A percentile compares a stretch with the other conserved stretches of the same genome.
phyloP scores from a whole-genome alignment of 495 filamentous ascomycete species.

The Hypoxylon rickii region DNA sequence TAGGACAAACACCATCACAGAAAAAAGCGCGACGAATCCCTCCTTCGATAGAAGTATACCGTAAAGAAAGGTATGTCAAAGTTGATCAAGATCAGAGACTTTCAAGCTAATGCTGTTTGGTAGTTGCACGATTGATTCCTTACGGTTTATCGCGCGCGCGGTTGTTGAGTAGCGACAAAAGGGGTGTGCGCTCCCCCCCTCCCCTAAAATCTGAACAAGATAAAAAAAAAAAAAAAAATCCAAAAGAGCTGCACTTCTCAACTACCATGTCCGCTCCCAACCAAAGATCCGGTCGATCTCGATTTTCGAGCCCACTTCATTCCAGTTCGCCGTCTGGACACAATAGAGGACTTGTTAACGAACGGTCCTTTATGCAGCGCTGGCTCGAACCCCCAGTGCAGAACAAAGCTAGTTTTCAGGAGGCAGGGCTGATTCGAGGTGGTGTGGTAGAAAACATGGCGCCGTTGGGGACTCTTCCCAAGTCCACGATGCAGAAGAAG shows the following conservation, averaged over 20 bases:
- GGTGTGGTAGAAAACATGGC: constrained; percentile 73
- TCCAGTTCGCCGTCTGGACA: constrained; percentile 38
- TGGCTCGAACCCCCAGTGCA: constrained; percentile 76
- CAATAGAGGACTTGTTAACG: constrained; percentile 39
- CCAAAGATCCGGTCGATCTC: constrained; percentile 52
- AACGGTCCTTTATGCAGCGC: constrained; percentile 51
- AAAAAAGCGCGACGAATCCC: constrained; percentile 30
- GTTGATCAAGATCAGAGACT: not conserved
- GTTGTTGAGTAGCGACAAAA: constrained; percentile 26
- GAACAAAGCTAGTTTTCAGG: constrained; percentile 71
- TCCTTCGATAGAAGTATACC: not conserved
- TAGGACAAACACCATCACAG: constrained; percentile 32
- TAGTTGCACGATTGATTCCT: constrained; percentile 23
- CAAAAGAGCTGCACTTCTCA: not conserved
- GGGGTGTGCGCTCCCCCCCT: constrained; percentile 24
- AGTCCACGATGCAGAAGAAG: constrained; percentile 51
- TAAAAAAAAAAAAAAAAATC: constrained; percentile 10
- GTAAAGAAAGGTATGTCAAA: constrained; percentile 1
- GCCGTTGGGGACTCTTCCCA: constrained; percentile 67
- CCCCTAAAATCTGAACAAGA: constrained; percentile 10
- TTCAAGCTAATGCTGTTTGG: constrained; percentile 15
- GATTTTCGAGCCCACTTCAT: constrained; percentile 59
- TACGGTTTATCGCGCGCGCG: constrained; percentile 21
- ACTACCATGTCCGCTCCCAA: constrained; percentile 41
- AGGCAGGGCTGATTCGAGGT: constrained; percentile 63